Base-by-base conservation (phyloP, 2,329 filamentous ascomycete species). In the Xylariales sp. region DNA sequence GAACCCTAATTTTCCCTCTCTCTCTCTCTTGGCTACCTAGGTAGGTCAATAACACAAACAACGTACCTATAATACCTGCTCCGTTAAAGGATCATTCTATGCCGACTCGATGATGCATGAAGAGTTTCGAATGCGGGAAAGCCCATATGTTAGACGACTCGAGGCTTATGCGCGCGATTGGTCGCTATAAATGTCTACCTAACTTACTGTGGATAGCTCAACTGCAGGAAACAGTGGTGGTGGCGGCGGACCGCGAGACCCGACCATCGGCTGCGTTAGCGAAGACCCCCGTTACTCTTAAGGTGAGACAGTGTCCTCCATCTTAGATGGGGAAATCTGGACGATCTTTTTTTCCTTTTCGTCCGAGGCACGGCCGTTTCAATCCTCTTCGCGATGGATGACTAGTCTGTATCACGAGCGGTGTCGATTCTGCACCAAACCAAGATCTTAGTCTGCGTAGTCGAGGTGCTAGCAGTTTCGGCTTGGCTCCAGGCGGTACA, bases 251-350 rank as follows among this genome's bases (percentile, higher is more conserved):
- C 5, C 46, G 46, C 23, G 46, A 23, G 23, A 49, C 30, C 46
- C 28, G 28, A 12, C 3, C 3, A 49, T 18, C 32, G 32, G 32
- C 50, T 16, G 50, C 7, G 30, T 18, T 36, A 36, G 32, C 16
- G 16, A 39, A 36, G 10, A 39, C 16, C 18, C 18, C 32, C 32
- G 32, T 54, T 54, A 36, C 16, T 8, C 10, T 18, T 18, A 41
- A n/a, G 36, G 41, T 57, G 54, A 57, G 54, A 57, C 54, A 57
- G 10, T 36, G 23, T 43, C 45, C n/a, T 18, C 56, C 9, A 49
- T 50, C 46, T 12, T 41, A 39, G 8, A 39, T 39, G 12, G 36
- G 3, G 12, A 3, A 41, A 12, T 41, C 4, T 14, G 14, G 39
- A 41, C 39, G 39, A 41, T 41, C 4, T 14, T 41, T 41, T 41